phyloP scores from a whole-genome alignment of 169 alveolate genomes.

The Babesia divergens region DNA sequence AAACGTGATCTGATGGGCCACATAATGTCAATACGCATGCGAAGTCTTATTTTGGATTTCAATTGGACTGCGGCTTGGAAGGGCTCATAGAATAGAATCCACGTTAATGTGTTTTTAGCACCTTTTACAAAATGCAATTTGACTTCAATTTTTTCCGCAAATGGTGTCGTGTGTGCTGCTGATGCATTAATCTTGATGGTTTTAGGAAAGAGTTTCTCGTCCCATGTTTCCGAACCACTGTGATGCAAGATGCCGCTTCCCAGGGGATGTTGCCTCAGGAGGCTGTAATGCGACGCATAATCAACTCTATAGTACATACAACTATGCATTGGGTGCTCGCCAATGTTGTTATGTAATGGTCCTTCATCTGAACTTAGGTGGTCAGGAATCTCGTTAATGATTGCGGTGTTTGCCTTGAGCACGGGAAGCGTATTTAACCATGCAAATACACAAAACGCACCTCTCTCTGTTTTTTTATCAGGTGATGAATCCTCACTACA shows the following conservation, averaged over 20 bases:
- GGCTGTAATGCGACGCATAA: not conserved
- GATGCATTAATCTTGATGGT: not conserved
- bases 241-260: not conserved
- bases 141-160: constrained; percentile 2
- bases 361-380: not conserved
- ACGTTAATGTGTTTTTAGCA: not conserved
- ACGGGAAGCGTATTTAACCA: constrained; percentile 46
- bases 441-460: not conserved
- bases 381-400: constrained; percentile 6
- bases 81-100: not conserved
- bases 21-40: not conserved
- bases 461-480: not conserved
- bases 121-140: not conserved
- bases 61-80: not conserved
- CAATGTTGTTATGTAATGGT: not conserved
- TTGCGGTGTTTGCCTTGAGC: constrained; percentile 23
- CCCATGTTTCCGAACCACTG: not conserved
- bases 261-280: not conserved
- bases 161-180: constrained; percentile 31
- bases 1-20: not conserved
- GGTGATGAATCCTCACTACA: not conserved
- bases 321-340: not conserved
- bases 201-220: not conserved
- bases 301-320: constrained; percentile 24
- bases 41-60: not conserved